Percentiles rank a stretch among this genome's conserved stretches.
These are phyloP conservation scores for Arxiozyma slooffiae DNA, from an alignment of 1,139 yeast genomes.

Conservation along the genomic window DNA sequence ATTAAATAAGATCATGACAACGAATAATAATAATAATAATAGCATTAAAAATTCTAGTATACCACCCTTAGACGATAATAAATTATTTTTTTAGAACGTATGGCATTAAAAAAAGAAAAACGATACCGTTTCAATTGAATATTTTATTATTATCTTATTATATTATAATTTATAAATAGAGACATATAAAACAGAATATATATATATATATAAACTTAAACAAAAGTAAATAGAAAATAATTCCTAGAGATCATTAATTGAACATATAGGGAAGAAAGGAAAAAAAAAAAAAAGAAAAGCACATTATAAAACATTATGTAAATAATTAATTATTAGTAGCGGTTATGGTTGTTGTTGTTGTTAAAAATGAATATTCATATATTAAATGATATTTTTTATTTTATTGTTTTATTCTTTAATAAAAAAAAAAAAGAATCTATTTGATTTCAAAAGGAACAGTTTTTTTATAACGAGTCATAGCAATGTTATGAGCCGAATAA, in stretches of 20 bases:
- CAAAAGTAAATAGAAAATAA: background rate
- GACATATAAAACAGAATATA: background rate
- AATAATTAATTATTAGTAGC: too few relatives aligned
- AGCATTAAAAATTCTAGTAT: slow-evolving; percentile 10
- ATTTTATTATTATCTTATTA: too few relatives aligned
- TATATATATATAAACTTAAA: too few relatives aligned
- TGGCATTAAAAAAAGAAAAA: slow-evolving; percentile 12
- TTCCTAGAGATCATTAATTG: too few relatives aligned
- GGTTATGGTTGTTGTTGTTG: background rate
- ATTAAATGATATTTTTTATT: too few relatives aligned
- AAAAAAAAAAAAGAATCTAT: too few relatives aligned
- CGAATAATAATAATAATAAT: background rate
- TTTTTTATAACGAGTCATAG: slow-evolving; percentile 1
- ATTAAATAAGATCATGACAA: background rate
- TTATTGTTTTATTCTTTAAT: too few relatives aligned
- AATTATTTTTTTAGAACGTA: slow-evolving; percentile 22
- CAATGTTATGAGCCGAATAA: slow-evolving; percentile 2
- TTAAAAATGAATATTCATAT: too few relatives aligned
- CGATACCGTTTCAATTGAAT: background rate
- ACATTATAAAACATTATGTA: background rate
- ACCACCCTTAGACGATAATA: slow-evolving; percentile 22
- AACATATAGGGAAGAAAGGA: background rate
- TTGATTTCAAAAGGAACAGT: slow-evolving; percentile 1
- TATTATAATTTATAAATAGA: too few relatives aligned
- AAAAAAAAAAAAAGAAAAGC: too few relatives aligned